phyloP scores from a whole-genome alignment of 2,329 filamentous ascomycete genomes.

The Chalara sp. region DNA sequence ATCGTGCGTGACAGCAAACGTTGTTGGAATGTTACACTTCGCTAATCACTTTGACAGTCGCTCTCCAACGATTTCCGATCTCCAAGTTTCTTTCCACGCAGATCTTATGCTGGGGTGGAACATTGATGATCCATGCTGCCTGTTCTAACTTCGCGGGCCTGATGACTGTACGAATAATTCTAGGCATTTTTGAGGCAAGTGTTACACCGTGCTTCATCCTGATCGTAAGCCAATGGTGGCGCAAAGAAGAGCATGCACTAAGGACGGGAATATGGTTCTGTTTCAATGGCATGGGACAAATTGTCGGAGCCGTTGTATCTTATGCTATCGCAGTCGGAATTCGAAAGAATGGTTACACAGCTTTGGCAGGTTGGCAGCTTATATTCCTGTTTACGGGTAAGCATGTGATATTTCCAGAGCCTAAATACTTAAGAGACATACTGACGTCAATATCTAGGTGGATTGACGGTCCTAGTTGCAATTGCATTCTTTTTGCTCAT shows the following conservation, averaged over 20 bases:
- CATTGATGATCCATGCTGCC: constrained; percentile 56
- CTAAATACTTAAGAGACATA: too few relatives aligned
- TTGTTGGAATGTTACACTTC: too few relatives aligned
- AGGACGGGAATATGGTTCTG: constrained; percentile 62
- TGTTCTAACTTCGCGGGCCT: constrained; percentile 53
- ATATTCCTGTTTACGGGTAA: constrained; percentile 33
- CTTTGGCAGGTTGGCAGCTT: constrained; percentile 53
- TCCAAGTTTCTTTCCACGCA: constrained; percentile 58
- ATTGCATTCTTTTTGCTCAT: too few relatives aligned
- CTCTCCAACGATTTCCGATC: constrained; percentile 47
- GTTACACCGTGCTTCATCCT: constrained; percentile 64
- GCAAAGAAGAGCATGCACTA: constrained; percentile 58
- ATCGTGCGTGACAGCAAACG: constrained; percentile 5
- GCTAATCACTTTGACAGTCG: too few relatives aligned
- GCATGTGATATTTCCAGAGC: too few relatives aligned
- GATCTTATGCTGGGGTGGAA: constrained; percentile 53
- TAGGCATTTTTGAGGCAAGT: constrained; percentile 62
- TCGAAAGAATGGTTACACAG: constrained; percentile 38
- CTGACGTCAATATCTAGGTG: too few relatives aligned
- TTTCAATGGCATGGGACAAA: constrained; percentile 59
- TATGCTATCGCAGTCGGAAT: constrained; percentile 50
- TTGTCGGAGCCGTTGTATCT: constrained; percentile 55
- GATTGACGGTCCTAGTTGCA: too few relatives aligned
- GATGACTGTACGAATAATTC: constrained; percentile 59
- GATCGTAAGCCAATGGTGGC: constrained; percentile 67